phyloP scores from a whole-genome alignment of 1,284 basidiomycete species.

The Leccinum variabile region DNA sequence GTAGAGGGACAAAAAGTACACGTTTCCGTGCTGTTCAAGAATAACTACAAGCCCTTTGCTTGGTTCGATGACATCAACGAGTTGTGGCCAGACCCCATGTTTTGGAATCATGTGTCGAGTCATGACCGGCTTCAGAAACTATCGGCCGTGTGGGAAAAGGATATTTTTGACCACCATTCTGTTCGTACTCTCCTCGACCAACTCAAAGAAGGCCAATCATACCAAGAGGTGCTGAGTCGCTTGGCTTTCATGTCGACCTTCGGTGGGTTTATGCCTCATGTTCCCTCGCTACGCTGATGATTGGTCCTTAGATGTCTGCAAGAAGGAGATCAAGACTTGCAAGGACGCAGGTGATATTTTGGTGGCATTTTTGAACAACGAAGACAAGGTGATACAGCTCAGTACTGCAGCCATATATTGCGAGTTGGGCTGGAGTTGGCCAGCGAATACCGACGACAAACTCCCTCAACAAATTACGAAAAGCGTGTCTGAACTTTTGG shows the following conservation, averaged over 20 bases:
- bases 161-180: conserved; percentile 30
- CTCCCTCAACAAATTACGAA: conserved; percentile 2
- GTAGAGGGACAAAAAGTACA: conserved; percentile 34
- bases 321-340: conserved; percentile 3
- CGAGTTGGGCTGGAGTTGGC: conserved; percentile 26
- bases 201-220: conserved; percentile 19
- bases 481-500: conserved; percentile 21
- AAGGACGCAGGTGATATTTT: too few species aligned
- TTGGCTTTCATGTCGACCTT: conserved; percentile 36
- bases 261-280: conserved; percentile 11
- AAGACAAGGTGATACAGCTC: conserved; percentile 21
- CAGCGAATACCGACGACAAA: neutral
- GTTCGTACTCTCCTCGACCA: conserved; percentile 21
- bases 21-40: conserved; percentile 33
- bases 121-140: conserved; percentile 22
- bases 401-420: conserved; percentile 29
- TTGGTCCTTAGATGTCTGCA: conserved; percentile 13
- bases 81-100: conserved; percentile 23
- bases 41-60: conserved; percentile 28
- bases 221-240: conserved; percentile 25
- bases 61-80: too few species aligned
- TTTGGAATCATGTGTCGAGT: conserved; percentile 31
- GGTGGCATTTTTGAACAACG: conserved; percentile 14
- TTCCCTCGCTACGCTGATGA: neutral
- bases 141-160: conserved; percentile 26